These are phyloP conservation scores for Trametes maxima DNA, from an alignment of 768 basidiomycete genomes.

Conservation along the genomic window DNA sequence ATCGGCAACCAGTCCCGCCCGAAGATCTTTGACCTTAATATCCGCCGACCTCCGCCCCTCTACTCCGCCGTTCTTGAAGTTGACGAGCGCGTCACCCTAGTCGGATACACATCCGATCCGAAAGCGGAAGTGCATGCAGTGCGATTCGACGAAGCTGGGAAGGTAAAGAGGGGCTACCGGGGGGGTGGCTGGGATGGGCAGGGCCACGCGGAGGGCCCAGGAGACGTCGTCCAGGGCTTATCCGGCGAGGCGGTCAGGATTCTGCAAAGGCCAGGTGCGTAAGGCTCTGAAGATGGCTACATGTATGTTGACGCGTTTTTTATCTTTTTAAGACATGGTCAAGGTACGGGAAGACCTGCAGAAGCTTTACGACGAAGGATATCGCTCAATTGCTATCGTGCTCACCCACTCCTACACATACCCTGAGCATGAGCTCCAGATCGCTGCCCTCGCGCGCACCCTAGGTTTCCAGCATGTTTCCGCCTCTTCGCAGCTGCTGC, in stretches of 20 bases:
- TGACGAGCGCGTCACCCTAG: constrained; percentile 92
- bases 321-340: constrained; percentile 38
- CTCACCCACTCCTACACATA: constrained; percentile 92
- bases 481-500: constrained; percentile 82
- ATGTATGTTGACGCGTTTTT: not conserved
- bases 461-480: constrained; percentile 92
- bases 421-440: constrained; percentile 77
- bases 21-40: constrained; percentile 92
- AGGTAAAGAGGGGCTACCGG: constrained; percentile 64
- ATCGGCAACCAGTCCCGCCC: constrained; percentile 97
- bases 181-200: constrained; percentile 77
- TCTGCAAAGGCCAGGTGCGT: constrained; percentile 67
- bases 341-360: constrained; percentile 56
- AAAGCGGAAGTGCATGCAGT: constrained; percentile 74
- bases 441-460: constrained; percentile 73
- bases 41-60: constrained; percentile 73
- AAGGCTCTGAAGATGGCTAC: not conserved
- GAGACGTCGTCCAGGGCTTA: constrained; percentile 77
- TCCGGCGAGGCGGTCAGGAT: constrained; percentile 91
- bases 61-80: constrained; percentile 77
- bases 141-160: constrained; percentile 73
- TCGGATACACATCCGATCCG: constrained; percentile 92
- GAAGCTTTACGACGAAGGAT: constrained; percentile 76
- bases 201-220: constrained; percentile 75
- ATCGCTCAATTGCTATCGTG: constrained; percentile 86